A percentile compares a stretch with the other conserved stretches of the same genome.
Evolutionary conservation across 331 rosid species (phyloP).

Genomic region (Malus hybrid): DNA sequence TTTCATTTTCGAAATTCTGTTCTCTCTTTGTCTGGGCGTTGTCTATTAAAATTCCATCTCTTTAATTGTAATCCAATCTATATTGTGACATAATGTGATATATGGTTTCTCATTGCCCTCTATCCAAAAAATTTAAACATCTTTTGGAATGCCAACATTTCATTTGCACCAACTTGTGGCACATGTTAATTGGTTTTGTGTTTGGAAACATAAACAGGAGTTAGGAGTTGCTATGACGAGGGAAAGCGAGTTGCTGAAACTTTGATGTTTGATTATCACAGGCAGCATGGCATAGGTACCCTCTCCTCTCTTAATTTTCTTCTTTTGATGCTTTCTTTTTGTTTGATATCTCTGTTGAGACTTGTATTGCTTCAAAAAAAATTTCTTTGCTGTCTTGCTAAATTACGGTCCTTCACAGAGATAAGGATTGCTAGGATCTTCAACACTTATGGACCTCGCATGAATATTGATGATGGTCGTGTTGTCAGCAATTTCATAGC

Average conservation of each 20-base stretch:
- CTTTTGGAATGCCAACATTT: neutral
- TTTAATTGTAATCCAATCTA: neutral
- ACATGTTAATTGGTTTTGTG: neutral
- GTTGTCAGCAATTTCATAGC: constrained; percentile 51
- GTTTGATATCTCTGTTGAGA: neutral
- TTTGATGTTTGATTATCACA: constrained; percentile 46
- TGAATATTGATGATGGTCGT: constrained; percentile 50
- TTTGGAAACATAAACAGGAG: constrained; percentile 25
- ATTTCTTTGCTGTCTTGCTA: neutral
- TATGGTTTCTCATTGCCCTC: neutral
- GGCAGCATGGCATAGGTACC: constrained; percentile 47
- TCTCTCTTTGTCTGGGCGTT: too few relatives aligned
- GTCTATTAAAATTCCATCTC: neutral
- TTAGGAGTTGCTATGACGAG: constrained; percentile 50
- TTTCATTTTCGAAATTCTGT: accelerated
- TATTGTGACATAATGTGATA: neutral
- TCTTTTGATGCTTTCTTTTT: neutral
- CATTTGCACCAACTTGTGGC: neutral
- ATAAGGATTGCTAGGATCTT: constrained; percentile 44
- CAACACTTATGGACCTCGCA: constrained; percentile 48
- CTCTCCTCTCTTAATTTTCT: neutral
- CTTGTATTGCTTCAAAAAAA: neutral
- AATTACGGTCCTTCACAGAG: constrained; percentile 12
- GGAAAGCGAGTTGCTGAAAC: constrained; percentile 55
- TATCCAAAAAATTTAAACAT: neutral